Evolutionary conservation across 2,329 filamentous ascomycete genomes (phyloP).

Genomic region (Epichloe baconii): DNA sequence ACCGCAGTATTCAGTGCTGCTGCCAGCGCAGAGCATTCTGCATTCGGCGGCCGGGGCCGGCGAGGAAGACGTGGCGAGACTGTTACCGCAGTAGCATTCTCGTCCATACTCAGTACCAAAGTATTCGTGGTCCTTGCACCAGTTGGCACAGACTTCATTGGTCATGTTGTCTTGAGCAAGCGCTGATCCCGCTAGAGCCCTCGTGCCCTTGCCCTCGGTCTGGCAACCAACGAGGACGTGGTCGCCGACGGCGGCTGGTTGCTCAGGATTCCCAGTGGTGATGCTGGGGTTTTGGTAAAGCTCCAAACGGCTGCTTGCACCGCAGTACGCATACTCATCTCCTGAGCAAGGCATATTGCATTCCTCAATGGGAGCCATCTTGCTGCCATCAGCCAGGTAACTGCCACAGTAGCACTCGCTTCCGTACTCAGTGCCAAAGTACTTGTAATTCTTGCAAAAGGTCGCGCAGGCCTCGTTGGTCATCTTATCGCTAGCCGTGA

Average conservation of each 20-base stretch:
- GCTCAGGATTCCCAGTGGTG: slow-evolving; percentile 15
- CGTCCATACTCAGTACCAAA: slow-evolving; percentile 27
- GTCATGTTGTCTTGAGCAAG: slow-evolving; percentile 19
- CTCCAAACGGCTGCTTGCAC: slow-evolving; percentile 18
- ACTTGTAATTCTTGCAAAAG: slow-evolving; percentile 24
- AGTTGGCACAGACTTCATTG: slow-evolving; percentile 18
- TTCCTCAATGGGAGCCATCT: slow-evolving; percentile 16
- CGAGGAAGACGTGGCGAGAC: slow-evolving; percentile 15
- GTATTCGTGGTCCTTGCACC: slow-evolving; percentile 18
- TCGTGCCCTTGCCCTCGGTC: slow-evolving; percentile 21
- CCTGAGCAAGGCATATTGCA: slow-evolving; percentile 23
- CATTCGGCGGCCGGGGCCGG: slow-evolving; percentile 22
- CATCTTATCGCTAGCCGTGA: slow-evolving; percentile 16
- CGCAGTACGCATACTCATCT: slow-evolving; percentile 20
- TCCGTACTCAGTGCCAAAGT: slow-evolving; percentile 28
- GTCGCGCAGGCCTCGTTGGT: slow-evolving; percentile 21
- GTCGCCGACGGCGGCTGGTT: slow-evolving; percentile 18
- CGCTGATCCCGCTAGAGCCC: slow-evolving; percentile 18
- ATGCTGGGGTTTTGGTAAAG: slow-evolving; percentile 20
- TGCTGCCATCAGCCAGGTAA: slow-evolving; percentile 15
- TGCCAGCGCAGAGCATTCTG: slow-evolving; percentile 27
- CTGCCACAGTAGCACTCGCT: slow-evolving; percentile 27
- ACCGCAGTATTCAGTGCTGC: slow-evolving; percentile 25
- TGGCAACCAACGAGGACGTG: slow-evolving; percentile 24
- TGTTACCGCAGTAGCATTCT: slow-evolving; percentile 25